Evolutionary conservation across 2,329 filamentous ascomycete genomes (phyloP), one percentile per base, ranked within the genome.

Genomic region (Mariannaea elegans): DNA sequence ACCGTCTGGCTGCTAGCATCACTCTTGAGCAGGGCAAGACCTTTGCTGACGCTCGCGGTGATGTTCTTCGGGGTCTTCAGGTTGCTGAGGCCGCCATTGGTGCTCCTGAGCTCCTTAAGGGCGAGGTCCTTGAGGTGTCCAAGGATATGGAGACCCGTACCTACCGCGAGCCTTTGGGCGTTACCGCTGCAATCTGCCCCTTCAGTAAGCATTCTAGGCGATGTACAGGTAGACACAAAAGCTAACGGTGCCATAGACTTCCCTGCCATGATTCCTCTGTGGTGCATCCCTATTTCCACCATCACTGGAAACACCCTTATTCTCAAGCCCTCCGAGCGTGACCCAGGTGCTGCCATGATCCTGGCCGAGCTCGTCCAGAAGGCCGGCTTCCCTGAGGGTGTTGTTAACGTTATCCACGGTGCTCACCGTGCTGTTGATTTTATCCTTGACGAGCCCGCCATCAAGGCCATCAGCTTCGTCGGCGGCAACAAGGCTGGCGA

Each of bases 191-290:
- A 59, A 95, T 95, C 68, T 95, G 92, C 82, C 92, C 92, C 2
- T 95, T 95, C 75, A 95, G 89, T 92, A 75, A 76, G 88, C 80
- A 49, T 32, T 16, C 24, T n/a, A 13, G 21, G 18, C 16, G 16
- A 14, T 7, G 41, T 9, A 4, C 2, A 19, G 23, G n/a, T n/a
- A 38, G n/a, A 14, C 9, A 16, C 19, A 10, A 32, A 10, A 47
- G 29, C 62, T 69, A 56, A 70, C 45, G n/a, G 6, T 3, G 24
- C n/a, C 16, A 2, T 61, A 92, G 89, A 95, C 82, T 95, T 95
- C 80, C 92, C 92, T 41, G 92, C 92, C 69, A 96, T 96, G 92
- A 95, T 96, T 75, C 92, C 92, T 3, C 84, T 96, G n/a, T 96
- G 92, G 92, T 93, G 87, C 62, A 93, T 96, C 63, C 92, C 92